Conservation (phyloP, 2,329 filamentous ascomycete species). For the Fusarium foetens region DNA sequence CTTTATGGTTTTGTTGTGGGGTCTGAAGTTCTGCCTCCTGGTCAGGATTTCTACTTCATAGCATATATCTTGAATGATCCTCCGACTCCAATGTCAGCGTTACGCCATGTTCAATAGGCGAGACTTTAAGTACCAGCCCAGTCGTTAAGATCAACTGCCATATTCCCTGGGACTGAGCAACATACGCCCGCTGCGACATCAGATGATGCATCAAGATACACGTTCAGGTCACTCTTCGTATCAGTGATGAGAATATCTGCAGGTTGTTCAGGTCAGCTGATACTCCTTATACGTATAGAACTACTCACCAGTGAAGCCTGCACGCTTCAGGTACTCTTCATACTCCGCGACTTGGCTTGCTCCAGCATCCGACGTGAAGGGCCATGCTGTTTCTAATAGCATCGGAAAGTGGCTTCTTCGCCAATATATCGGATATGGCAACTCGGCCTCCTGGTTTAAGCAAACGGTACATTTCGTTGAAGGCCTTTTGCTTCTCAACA, state of each 20-base stretch:
- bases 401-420: slow-evolving; percentile 58
- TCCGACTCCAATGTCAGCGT: neutral
- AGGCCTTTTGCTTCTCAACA: slow-evolving; percentile 62
- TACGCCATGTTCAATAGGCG: accelerated
- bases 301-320: slow-evolving; percentile 59
- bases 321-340: slow-evolving; percentile 58
- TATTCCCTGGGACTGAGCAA: neutral
- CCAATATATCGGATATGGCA: slow-evolving; percentile 69
- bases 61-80: neutral
- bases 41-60: neutral
- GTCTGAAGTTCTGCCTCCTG: neutral
- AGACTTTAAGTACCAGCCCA: neutral
- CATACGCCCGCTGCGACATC: neutral
- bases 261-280: accelerated
- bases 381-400: slow-evolving; percentile 60
- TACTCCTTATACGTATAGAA: accelerated
- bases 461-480: slow-evolving; percentile 67
- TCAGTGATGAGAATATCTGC: neutral
- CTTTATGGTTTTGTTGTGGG: accelerated
- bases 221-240: neutral
- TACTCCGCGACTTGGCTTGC: slow-evolving; percentile 65
- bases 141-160: neutral
- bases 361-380: slow-evolving; percentile 70
- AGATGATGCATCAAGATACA: neutral
- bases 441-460: slow-evolving; percentile 67